Evolutionary conservation across 2,329 filamentous ascomycete species (phyloP), one percentile per base, ranked within the genome.

Genomic region (Trichoderma semiorbis): DNA sequence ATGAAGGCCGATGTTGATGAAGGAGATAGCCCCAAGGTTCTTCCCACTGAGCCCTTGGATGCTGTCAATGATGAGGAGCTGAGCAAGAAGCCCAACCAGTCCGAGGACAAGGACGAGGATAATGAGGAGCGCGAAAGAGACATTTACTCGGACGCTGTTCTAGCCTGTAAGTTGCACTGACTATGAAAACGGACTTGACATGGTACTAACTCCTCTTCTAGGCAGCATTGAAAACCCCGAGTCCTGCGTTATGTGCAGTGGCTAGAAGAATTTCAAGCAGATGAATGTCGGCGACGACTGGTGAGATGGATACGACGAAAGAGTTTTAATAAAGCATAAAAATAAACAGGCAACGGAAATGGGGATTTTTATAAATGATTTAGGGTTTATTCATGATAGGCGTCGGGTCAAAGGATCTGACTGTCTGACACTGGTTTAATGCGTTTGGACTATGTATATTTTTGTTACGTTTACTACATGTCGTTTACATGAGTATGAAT

Each of bases 201-300:
- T 55, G 18, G 69, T 32, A 73, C 78, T 83, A 78, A 86, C 79
- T 76, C 77, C 18, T 24, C 32, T 50, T 57, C 77, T 72, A 92
- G 90, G 90, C 87, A 98, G 95, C 84, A 98, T 99, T 82, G 95
- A 98, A 80, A 98, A 98, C 86, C 94, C 92, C 77, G 96, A 99
- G 81, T 88, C 92, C 62, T 99, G 96, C 81, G 81, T 97, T 75
- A 98, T 99, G 96, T 99, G 96, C 90, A 97, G 93, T 83, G 95
- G 95, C 85, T 98, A 88, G 82, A 64, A 12, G 47, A 26, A 18
- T 43, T 8, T 21, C 12, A 39, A 11, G n/a, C 14, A 58, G 30
- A 21, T 50, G 34, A 47, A 28, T 24, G 55, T 57, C 18, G n/a
- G 24, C 78, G 78, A 80, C 72, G 60, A 74, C 73, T 76, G 75